Percentiles rank a stretch among this genome's conserved stretches.
phyloP scores from a whole-genome alignment of 495 filamentous ascomycete species.

The Thermothielavioides terrestris region DNA sequence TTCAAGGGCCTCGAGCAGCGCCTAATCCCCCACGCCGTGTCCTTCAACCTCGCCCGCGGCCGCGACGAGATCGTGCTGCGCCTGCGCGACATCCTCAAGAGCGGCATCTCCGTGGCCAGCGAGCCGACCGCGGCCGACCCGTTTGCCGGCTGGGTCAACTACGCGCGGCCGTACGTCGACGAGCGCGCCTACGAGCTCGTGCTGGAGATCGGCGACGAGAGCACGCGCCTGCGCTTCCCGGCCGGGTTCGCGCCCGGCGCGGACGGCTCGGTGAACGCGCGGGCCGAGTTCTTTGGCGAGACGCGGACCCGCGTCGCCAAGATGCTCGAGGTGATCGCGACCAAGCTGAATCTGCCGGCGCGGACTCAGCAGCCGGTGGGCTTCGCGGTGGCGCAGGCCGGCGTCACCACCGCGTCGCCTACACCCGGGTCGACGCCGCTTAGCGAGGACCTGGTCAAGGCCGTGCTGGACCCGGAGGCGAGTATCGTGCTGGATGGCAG shows the following conservation, averaged over 20 bases:
- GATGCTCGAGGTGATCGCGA: constrained; percentile 70
- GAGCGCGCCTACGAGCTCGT: constrained; percentile 64
- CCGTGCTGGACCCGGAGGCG: constrained; percentile 57
- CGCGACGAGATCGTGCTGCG: constrained; percentile 72
- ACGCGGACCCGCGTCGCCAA: constrained; percentile 59
- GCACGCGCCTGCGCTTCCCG: constrained; percentile 51
- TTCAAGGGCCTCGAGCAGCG: constrained; percentile 86
- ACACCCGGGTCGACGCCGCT: constrained; percentile 64
- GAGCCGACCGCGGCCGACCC: constrained; percentile 35
- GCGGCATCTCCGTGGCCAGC: constrained; percentile 58
- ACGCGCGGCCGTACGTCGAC: constrained; percentile 76
- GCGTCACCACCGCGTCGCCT: constrained; percentile 44
- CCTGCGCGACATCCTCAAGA: constrained; percentile 77
- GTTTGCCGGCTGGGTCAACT: constrained; percentile 56
- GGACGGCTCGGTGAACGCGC: constrained; percentile 1
- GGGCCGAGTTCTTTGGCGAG: constrained; percentile 62
- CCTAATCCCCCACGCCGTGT: constrained; percentile 69
- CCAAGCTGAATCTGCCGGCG: constrained; percentile 65
- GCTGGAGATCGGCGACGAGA: constrained; percentile 66
- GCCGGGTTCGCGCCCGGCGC: not conserved
- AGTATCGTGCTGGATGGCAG: constrained; percentile 65
- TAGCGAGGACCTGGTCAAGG: constrained; percentile 61
- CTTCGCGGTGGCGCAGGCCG: constrained; percentile 52
- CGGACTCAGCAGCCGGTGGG: constrained; percentile 57
- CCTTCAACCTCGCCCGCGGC: constrained; percentile 59